Conservation (phyloP, 2,329 filamentous ascomycete genomes). For the Venturia carpophila region DNA sequence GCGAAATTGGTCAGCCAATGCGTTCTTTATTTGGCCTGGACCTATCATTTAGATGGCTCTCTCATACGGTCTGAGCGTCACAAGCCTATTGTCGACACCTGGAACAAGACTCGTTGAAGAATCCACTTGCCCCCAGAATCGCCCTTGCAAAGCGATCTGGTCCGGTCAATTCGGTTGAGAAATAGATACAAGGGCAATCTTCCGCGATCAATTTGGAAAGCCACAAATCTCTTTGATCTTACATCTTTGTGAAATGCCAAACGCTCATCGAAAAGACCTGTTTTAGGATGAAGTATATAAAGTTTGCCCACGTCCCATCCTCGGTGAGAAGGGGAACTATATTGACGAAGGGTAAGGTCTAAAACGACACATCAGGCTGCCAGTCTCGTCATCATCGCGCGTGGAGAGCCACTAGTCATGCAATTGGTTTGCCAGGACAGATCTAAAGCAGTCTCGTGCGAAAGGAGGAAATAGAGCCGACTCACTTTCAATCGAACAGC, state of each 20-base stretch:
- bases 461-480: constrained; percentile 9
- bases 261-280: too few relatives aligned
- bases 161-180: background rate
- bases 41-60: background rate
- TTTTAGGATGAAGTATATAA: too few relatives aligned
- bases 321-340: too few relatives aligned
- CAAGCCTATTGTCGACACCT: background rate
- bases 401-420: background rate
- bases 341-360: too few relatives aligned
- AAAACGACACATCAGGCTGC: too few relatives aligned
- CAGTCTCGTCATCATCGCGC: too few relatives aligned
- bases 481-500: constrained; percentile 80
- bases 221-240: too few relatives aligned
- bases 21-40: too few relatives aligned
- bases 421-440: background rate
- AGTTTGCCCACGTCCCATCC: too few relatives aligned
- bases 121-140: background rate
- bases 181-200: background rate
- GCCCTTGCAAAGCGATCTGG: background rate
- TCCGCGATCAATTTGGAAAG: too few relatives aligned
- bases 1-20: constrained; percentile 18
- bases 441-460: background rate
- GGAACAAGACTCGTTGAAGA: background rate
- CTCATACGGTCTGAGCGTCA: background rate
- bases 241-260: too few relatives aligned